A percentile compares a stretch with the other conserved stretches of the same genome.
Evolutionary conservation across 352 stramenopile genomes (phyloP).

Genomic region (Albugo candida): DNA sequence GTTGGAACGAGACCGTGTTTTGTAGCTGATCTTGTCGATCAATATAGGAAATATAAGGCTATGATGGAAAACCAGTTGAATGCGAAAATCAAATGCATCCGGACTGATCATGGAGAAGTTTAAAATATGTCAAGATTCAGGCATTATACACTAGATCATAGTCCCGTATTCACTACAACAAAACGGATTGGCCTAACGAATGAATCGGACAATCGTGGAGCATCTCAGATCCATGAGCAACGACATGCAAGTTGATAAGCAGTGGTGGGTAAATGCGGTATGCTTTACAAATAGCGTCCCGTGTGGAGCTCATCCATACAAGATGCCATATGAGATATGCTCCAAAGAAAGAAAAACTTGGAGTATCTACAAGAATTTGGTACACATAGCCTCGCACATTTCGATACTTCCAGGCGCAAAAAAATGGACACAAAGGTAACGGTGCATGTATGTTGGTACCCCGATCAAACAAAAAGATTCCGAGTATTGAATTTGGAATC

Average conservation of each 20-base stretch:
- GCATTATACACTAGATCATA: constrained; percentile 4
- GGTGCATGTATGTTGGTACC: constrained; percentile 7
- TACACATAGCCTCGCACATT: constrained; percentile 6
- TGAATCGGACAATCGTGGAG: constrained; percentile 5
- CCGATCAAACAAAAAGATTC: neutral
- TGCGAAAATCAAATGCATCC: constrained; percentile 9
- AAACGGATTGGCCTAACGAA: constrained; percentile 2
- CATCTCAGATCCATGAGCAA: constrained; percentile 1
- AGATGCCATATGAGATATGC: constrained; percentile 2
- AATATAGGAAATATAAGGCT: constrained; percentile 4
- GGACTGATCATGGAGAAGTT: constrained; percentile 14
- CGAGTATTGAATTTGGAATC: neutral
- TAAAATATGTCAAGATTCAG: constrained; percentile 1
- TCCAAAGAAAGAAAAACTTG: neutral
- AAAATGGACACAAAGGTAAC: constrained; percentile 4
- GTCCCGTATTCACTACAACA: constrained; percentile 1
- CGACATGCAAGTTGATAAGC: neutral
- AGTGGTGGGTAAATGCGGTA: constrained; percentile 6
- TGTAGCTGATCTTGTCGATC: constrained; percentile 1
- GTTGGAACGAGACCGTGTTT: no score
- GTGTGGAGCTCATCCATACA: neutral
- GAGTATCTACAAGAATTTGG: constrained; percentile 5
- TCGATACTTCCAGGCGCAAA: neutral
- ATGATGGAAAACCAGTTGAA: constrained; percentile 10
- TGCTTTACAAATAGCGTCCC: constrained; percentile 5